Evolutionary conservation across 441 rosid species (phyloP).

Genomic region (Sinapis alba): DNA sequence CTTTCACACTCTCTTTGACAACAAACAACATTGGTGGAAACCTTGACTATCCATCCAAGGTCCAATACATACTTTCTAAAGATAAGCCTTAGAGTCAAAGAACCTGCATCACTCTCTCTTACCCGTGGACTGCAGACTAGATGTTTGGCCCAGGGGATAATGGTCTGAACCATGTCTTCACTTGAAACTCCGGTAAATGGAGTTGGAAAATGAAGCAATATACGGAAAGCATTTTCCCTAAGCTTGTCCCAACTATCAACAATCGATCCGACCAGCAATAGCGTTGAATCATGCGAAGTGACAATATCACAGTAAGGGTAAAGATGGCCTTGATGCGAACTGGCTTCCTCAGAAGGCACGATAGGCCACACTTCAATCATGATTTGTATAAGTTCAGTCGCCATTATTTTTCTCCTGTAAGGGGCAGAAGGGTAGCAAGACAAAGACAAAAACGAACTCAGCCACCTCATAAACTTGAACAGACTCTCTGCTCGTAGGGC

Average conservation of each 20-base stretch:
- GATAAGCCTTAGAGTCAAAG: conserved; percentile 80
- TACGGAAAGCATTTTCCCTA: conserved; percentile 87
- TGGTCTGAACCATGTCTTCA: conserved; percentile 65
- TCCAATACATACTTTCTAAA: conserved; percentile 93
- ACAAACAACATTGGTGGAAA: conserved; percentile 57
- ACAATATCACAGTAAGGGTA: conserved; percentile 70
- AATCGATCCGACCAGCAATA: conserved; percentile 83
- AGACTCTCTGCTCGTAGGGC: conserved; percentile 67
- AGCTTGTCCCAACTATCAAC: conserved; percentile 98
- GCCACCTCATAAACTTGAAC: conserved; percentile 90
- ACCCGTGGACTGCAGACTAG: conserved; percentile 97
- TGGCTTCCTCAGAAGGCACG: conserved; percentile 49
- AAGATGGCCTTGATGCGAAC: conserved; percentile 53
- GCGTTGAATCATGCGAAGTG: conserved; percentile 77
- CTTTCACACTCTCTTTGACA: conserved; percentile 47
- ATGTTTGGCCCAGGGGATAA: conserved; percentile 82
- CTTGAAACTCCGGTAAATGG: conserved; percentile 93
- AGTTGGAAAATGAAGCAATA: conserved; percentile 83
- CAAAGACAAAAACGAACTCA: conserved; percentile 79
- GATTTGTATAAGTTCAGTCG: conserved; percentile 84
- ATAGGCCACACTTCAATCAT: conserved; percentile 91
- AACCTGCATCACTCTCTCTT: conserved; percentile 99
- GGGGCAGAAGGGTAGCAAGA: conserved; percentile 99
- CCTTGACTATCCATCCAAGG: conserved; percentile 76
- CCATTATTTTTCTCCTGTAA: conserved; percentile 94